A percentile compares a stretch with the other conserved stretches of the same genome.
These are phyloP conservation scores for Naematelia aurantialba DNA, from an alignment of 768 basidiomycete species.

Conservation along the genomic window DNA sequence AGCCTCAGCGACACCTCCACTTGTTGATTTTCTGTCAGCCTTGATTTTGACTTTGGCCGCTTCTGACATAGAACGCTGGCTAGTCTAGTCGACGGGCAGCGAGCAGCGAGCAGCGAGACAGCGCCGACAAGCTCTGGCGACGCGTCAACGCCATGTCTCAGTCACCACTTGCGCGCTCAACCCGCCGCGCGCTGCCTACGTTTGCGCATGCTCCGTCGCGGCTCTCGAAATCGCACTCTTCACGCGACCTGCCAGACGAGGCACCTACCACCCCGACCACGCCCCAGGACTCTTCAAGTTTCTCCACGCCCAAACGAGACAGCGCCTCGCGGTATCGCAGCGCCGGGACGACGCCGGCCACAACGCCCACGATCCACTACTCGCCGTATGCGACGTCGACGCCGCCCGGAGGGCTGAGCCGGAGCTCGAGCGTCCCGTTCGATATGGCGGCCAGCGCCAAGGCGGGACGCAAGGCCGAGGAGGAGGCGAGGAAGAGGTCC, in stretches of 20 bases:
- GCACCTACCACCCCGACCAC: not conserved
- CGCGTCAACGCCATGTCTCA: constrained; percentile 29
- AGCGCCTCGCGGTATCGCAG: constrained; percentile 13
- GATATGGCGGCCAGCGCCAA: constrained; percentile 40
- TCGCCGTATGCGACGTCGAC: constrained; percentile 38
- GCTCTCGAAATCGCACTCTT: constrained; percentile 29
- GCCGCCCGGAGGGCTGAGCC: constrained; percentile 30
- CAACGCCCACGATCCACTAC: constrained; percentile 39
- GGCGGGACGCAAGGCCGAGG: constrained; percentile 23
- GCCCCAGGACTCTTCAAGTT: not conserved
- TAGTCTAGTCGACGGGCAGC: too few species aligned
- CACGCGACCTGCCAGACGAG: constrained; percentile 11
- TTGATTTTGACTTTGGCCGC: not conserved
- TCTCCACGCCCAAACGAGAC: constrained; percentile 1
- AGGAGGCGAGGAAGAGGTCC: constrained; percentile 11
- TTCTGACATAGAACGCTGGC: too few species aligned
- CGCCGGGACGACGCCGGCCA: constrained; percentile 9
- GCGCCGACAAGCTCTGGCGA: not conserved
- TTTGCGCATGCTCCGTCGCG: constrained; percentile 35
- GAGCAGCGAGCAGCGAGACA: not conserved
- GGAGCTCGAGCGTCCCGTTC: constrained; percentile 41
- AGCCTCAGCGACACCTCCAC: not conserved
- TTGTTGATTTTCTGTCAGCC: not conserved
- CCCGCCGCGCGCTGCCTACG: constrained; percentile 27
- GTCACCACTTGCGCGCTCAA: constrained; percentile 35